A percentile compares a stretch with the other conserved stretches of the same genome.
phyloP scores from a whole-genome alignment of 2,329 filamentous ascomycete species.

The Apiospora rasikravindrae region DNA sequence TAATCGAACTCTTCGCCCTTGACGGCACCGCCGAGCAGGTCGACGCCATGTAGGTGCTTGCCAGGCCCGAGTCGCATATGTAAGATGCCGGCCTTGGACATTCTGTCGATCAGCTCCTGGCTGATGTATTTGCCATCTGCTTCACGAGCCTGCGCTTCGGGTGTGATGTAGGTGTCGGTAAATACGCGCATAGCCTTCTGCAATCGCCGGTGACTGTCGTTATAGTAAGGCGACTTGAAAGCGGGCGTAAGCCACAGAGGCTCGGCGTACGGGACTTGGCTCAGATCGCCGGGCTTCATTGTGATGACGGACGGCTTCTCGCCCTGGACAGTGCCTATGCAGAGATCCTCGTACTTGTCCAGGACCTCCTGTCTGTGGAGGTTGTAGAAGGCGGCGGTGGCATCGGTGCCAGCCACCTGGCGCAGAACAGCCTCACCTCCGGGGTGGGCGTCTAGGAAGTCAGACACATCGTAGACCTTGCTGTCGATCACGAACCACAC shows the following conservation, averaged over 20 bases:
- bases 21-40: conserved; percentile 70
- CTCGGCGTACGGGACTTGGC: conserved; percentile 81
- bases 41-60: conserved; percentile 76
- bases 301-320: conserved; percentile 78
- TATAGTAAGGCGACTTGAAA: conserved; percentile 83
- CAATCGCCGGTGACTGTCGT: conserved; percentile 71
- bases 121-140: conserved; percentile 73
- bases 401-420: conserved; percentile 82
- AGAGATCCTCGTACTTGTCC: conserved; percentile 75
- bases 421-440: conserved; percentile 80
- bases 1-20: conserved; percentile 85
- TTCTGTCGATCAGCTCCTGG: conserved; percentile 75
- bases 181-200: conserved; percentile 75
- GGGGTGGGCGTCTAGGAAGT: conserved; percentile 85
- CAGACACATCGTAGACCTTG: conserved; percentile 84
- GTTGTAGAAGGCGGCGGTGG: conserved; percentile 87
- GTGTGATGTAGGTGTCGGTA: conserved; percentile 71
- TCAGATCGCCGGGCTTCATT: conserved; percentile 73
- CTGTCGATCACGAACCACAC: conserved; percentile 87
- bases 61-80: conserved; percentile 86
- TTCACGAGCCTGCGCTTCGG: conserved; percentile 80
- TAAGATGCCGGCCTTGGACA: conserved; percentile 75
- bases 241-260: conserved; percentile 79
- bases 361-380: conserved; percentile 91
- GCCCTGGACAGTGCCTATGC: conserved; percentile 75